Base-by-base conservation (phyloP, 1,284 basidiomycete genomes). In the Microbotryum violaceum region DNA sequence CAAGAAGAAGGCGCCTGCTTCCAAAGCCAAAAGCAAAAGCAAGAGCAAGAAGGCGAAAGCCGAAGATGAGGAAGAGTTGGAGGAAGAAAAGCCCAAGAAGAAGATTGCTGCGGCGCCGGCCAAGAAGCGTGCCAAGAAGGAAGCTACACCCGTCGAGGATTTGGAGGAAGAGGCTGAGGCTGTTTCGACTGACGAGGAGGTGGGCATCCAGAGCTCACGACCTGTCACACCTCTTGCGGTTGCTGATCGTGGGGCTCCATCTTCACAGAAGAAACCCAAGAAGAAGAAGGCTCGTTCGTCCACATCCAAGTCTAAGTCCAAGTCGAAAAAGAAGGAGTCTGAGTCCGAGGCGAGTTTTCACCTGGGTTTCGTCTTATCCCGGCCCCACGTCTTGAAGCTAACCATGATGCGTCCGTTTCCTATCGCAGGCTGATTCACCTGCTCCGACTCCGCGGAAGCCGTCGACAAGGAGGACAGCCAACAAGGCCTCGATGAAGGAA, bases 131-230 rank as follows among this genome's bases (percentile, higher is more conserved):
- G 53, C 29, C 18, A 49, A 51, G 25, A 42, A 52, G 27, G 57
- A 58, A 44, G 50, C 21, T 29, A 31, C 55, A 16, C 29, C 23
- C 14, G 51, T 57, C 48, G 61, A 63, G 51, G 56, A 49, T 10
- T 61, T 60, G 64, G 59, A 65, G 60, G 51, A 48, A 16, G 51
- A 59, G 25, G 33, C 49, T 18, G 57, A 62, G 37, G 59, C 51
- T 42, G 56, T 51, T n/a, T 29, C 23, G 3, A 47, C 49, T 42
- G 49, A 56, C 48, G 53, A 58, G 25, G 56, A 49, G 10, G 56
- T 62, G 33, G 23, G 51, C 33, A 10, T 29, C 23, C 29, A 10
- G 37, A 12, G 27, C 25, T n/a, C 14, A 33, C 52, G 37, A 42
- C 12, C 21, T 20, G 12, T 18, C 8, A n/a, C 4, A n/a, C n/a